Conservation (phyloP, 441 rosid genomes). For the Euphorbia schlechtendalii region DNA sequence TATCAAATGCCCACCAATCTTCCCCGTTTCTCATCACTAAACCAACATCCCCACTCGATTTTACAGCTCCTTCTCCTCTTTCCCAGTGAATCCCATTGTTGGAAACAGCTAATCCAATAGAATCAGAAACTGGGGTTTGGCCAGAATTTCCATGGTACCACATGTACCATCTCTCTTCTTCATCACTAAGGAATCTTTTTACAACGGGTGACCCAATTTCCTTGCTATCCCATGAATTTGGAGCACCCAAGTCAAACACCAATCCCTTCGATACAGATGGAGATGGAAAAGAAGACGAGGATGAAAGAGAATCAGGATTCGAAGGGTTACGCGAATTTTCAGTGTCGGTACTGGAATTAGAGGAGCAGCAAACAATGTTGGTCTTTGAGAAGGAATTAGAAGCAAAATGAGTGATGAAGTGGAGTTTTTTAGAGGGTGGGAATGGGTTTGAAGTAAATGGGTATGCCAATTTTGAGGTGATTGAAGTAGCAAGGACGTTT, state of each 20-base stretch:
- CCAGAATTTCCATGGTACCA: slow-evolving; percentile 67
- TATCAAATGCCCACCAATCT: slow-evolving; percentile 87
- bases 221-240: slow-evolving; percentile 39
- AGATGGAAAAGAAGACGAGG: slow-evolving; percentile 13
- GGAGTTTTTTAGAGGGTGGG: slow-evolving; percentile 19
- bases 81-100: slow-evolving; percentile 77
- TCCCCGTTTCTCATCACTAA: slow-evolving; percentile 50
- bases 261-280: slow-evolving; percentile 31
- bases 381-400: slow-evolving; percentile 17
- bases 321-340: slow-evolving; percentile 14
- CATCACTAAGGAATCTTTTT: slow-evolving; percentile 64
- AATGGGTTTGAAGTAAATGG: slow-evolving; percentile 19
- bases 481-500: slow-evolving; percentile 21
- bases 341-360: slow-evolving; percentile 23
- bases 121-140: slow-evolving; percentile 29
- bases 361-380: slow-evolving; percentile 33
- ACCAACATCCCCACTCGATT: slow-evolving; percentile 51
- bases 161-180: slow-evolving; percentile 85
- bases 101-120: slow-evolving; percentile 66
- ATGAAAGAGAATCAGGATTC: slow-evolving; percentile 17
- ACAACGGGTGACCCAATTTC: slow-evolving; percentile 61
- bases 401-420: slow-evolving; percentile 20
- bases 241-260: slow-evolving; percentile 45
- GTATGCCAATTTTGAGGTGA: slow-evolving; percentile 16
- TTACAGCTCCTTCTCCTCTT: slow-evolving; percentile 37